Evolutionary conservation across 2,329 filamentous ascomycete genomes (phyloP).

Genomic region (Microascus cirrosus): DNA sequence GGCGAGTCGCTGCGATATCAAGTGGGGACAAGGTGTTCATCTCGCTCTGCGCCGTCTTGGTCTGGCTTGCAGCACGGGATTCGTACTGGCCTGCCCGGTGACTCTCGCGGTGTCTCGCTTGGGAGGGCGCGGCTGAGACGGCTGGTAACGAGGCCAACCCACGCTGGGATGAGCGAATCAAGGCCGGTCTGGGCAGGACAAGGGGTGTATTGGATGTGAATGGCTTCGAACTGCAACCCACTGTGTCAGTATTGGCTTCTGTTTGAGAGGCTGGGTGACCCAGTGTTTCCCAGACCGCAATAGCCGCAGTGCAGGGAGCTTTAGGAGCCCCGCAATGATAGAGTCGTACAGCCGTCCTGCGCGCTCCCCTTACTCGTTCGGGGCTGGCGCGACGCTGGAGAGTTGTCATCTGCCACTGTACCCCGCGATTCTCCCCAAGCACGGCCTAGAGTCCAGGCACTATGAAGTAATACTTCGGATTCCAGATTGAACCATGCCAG

Average conservation of each 20-base stretch:
- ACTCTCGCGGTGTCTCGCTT: not conserved
- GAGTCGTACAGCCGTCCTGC: too few relatives aligned
- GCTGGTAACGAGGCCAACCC: not conserved
- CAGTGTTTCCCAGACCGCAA: too few relatives aligned
- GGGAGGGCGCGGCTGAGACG: not conserved
- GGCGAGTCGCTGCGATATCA: too few relatives aligned
- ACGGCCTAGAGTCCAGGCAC: too few relatives aligned
- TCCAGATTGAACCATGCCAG: not conserved
- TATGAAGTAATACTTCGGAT: too few relatives aligned
- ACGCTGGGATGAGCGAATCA: not conserved
- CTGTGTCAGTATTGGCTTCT: not conserved
- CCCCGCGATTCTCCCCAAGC: too few relatives aligned
- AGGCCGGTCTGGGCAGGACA: not conserved
- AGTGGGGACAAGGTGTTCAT: too few relatives aligned
- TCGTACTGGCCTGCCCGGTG: not conserved
- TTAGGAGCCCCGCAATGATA: too few relatives aligned
- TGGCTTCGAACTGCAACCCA: not conserved
- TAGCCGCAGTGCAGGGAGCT: too few relatives aligned
- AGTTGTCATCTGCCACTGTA: too few relatives aligned
- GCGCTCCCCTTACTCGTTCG: too few relatives aligned
- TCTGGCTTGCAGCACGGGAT: not conserved
- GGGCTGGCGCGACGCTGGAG: too few relatives aligned
- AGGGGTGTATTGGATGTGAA: not conserved
- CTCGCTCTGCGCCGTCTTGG: not conserved
- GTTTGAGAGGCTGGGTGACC: not conserved